phyloP scores from a whole-genome alignment of 2,329 filamentous ascomycete species.

The Botrytis galanthina region DNA sequence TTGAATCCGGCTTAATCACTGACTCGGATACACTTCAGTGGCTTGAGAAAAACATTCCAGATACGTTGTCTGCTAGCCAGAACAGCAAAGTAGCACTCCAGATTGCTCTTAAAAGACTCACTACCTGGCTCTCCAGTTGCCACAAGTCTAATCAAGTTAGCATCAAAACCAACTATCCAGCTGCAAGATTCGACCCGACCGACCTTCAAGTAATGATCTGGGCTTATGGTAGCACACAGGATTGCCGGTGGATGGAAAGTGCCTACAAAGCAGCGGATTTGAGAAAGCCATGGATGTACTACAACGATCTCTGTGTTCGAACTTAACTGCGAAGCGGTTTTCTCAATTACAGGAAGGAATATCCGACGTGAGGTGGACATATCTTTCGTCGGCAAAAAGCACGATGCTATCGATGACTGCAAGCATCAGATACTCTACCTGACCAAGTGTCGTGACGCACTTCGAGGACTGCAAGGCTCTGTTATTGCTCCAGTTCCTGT shows the following conservation, averaged over 20 bases:
- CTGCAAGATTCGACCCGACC: neutral
- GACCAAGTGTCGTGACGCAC: slow-evolving; percentile 4
- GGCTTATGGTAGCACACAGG: slow-evolving; percentile 9
- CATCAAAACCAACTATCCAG: neutral
- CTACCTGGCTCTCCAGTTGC: neutral
- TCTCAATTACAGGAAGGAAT: slow-evolving; percentile 9
- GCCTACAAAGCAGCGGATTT: neutral
- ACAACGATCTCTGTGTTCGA: slow-evolving; percentile 2
- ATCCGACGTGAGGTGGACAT: slow-evolving; percentile 2
- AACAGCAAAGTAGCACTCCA: neutral
- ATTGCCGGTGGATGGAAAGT: slow-evolving; percentile 5
- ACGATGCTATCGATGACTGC: slow-evolving; percentile 14
- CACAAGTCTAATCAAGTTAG: neutral
- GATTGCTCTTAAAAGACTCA: neutral
- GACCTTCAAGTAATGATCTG: slow-evolving; percentile 11
- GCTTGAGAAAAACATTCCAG: neutral
- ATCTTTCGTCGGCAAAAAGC: slow-evolving; percentile 3
- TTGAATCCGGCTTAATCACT: neutral
- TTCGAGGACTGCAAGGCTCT: neutral
- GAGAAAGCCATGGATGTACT: neutral
- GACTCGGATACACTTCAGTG: neutral
- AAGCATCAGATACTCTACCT: slow-evolving; percentile 10
- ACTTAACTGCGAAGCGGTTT: neutral
- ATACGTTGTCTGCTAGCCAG: slow-evolving; percentile 1
- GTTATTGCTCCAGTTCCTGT: neutral